Evolutionary conservation across 768 basidiomycete species (phyloP), one percentile per base, ranked within the genome.

Genomic region (Suillus plorans): DNA sequence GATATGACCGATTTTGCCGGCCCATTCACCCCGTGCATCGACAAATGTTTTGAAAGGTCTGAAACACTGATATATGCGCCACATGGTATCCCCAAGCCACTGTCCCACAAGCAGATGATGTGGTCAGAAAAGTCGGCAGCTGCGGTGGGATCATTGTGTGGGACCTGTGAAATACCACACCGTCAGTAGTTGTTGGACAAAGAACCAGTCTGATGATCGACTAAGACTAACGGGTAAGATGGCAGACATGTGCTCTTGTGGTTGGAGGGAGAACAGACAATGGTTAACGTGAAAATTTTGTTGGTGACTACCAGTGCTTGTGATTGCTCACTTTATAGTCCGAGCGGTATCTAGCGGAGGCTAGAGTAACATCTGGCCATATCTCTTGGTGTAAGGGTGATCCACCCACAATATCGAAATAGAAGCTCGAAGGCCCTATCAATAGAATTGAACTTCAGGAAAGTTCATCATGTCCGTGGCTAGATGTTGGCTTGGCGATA

Each of bases 1-100:
- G 0, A 22, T 13, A 77, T 0, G 0, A 0, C 1, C 5, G 44
- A 3, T 13, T 61, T 63, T 0, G 74, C 74, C n/a, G 69, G 25
- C 6, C 69, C 74, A 0, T 28, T 2, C 36, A 77, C 18, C 13
- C 68, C 67, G 16, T 76, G 74, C 31, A 28, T 6, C 14, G 74
- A 67, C 20, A 76, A 56, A 61, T 76, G 74, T 0, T 66, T 66
- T 16, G 72, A 6, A 37, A 76, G 68, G 2, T 63, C 63, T 1
- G 60, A n/a, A 4, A 61, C 60, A 44, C 7, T 63, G n/a, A 71
- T 22, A 6, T 20, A 12, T 18, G 2, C 1, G 20, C 47, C 31
- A 39, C 76, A 76, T 14, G 45, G 0, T 20, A 0, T 16, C 0
- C 57, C 22, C 14, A 9, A 14, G 4, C 36, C 59, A 13, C 14